Conservation (phyloP, 768 basidiomycete species). For the Zangia roseola region DNA sequence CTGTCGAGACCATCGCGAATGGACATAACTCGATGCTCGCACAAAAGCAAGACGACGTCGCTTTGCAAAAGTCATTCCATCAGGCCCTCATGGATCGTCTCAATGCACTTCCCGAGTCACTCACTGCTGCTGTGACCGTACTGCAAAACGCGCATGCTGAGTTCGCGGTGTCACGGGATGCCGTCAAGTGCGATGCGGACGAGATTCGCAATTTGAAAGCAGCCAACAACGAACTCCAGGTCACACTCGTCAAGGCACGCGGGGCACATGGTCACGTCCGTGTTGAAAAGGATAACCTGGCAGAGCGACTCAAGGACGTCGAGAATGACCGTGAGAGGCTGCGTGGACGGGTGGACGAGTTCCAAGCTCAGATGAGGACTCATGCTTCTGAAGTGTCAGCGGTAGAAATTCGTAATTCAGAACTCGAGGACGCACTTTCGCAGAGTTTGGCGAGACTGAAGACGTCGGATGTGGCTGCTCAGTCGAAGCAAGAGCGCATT, state of each 20-base stretch:
- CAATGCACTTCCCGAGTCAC: slow-evolving; percentile 54
- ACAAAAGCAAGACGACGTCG: slow-evolving; percentile 48
- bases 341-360: slow-evolving; percentile 52
- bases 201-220: slow-evolving; percentile 57
- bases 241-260: slow-evolving; percentile 76
- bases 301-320: slow-evolving; percentile 55
- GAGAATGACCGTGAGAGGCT: slow-evolving; percentile 69
- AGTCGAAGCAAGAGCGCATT: slow-evolving; percentile 60
- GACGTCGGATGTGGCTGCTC: slow-evolving; percentile 65
- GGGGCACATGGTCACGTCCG: slow-evolving; percentile 74
- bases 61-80: slow-evolving; percentile 52
- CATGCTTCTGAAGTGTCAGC: slow-evolving; percentile 47
- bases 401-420: slow-evolving; percentile 50
- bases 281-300: slow-evolving; percentile 76
- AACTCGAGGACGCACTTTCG: slow-evolving; percentile 72
- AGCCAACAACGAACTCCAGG: slow-evolving; percentile 65
- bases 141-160: slow-evolving; percentile 65
- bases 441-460: slow-evolving; percentile 71
- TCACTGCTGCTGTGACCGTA: slow-evolving; percentile 50
- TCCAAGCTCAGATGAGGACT: slow-evolving; percentile 42
- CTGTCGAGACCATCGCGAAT: slow-evolving; percentile 48
- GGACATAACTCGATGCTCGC: slow-evolving; percentile 49
- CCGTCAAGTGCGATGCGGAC: slow-evolving; percentile 61
- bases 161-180: slow-evolving; percentile 55
- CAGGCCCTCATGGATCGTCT: slow-evolving; percentile 55